These are phyloP conservation scores for Crithidia acanthocephali DNA, from an alignment of 208 protist species.

Conservation along the genomic window DNA sequence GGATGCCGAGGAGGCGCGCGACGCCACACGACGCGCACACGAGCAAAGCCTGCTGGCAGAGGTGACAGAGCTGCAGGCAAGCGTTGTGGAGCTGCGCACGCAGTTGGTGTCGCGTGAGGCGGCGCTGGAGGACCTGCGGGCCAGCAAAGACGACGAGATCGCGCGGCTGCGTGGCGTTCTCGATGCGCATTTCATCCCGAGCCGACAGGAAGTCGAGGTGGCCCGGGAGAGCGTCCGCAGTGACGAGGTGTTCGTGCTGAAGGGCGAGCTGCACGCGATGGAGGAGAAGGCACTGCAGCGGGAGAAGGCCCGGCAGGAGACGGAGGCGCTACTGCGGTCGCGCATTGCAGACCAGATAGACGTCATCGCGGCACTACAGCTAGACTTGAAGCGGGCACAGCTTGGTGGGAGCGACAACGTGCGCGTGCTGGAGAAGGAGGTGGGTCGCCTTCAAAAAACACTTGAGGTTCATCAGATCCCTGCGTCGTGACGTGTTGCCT, in stretches of 20 bases:
- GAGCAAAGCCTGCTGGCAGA: constrained; percentile 60
- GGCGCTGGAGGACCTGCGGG: constrained; percentile 28
- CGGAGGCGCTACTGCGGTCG: constrained; percentile 65
- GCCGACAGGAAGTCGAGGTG: constrained; percentile 61
- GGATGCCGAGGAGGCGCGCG: constrained; percentile 23
- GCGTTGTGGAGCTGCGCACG: constrained; percentile 21
- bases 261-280: constrained; percentile 46
- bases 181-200: constrained; percentile 83
- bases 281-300: constrained; percentile 49
- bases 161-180: constrained; percentile 59
- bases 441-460: constrained; percentile 66
- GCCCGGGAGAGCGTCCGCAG: constrained; percentile 25
- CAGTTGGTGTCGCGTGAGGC: constrained; percentile 37
- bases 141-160: constrained; percentile 64
- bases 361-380: constrained; percentile 75
- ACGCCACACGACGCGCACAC: constrained; percentile 18
- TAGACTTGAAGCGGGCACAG: constrained; percentile 51
- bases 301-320: constrained; percentile 63
- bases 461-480: constrained; percentile 80
- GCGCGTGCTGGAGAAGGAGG: constrained; percentile 51
- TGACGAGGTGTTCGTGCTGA: constrained; percentile 45
- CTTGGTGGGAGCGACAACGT: constrained; percentile 47
- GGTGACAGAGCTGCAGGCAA: constrained; percentile 47
- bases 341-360: constrained; percentile 75
- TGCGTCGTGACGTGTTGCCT: background rate